phyloP scores from a whole-genome alignment of 176 grass and related monocot species.

The Echinochloa phyllopogon region DNA sequence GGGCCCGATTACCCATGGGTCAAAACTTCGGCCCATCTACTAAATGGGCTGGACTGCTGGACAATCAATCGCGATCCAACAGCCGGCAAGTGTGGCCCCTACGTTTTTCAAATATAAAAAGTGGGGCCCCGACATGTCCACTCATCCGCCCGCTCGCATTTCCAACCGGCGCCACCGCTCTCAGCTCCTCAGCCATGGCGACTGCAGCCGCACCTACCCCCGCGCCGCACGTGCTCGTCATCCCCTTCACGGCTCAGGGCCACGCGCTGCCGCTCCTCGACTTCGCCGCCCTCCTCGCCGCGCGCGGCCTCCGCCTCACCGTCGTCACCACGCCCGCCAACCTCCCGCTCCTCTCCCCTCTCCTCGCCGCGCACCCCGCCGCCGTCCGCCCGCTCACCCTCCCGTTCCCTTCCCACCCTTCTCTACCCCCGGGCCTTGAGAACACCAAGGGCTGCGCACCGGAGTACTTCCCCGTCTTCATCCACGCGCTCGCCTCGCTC shows the following conservation, averaged over 20 bases:
- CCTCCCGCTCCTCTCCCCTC: conserved; percentile 54
- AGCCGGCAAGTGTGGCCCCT: neutral
- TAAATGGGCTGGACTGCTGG: neutral
- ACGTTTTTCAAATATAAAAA: neutral
- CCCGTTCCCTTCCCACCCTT: conserved; percentile 64
- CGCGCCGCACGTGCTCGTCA: conserved; percentile 46
- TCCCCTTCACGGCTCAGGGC: conserved; percentile 68
- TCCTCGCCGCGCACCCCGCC: conserved; percentile 57
- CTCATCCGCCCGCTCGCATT: neutral
- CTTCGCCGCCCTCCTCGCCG: conserved; percentile 52
- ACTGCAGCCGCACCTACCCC: neutral
- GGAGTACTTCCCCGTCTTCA: conserved; percentile 22
- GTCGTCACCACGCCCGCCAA: conserved; percentile 55
- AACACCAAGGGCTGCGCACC: conserved; percentile 37
- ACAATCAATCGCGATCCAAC: neutral
- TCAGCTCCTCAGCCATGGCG: conserved; percentile 30
- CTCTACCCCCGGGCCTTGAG: conserved; percentile 54
- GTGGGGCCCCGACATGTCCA: too few relatives aligned
- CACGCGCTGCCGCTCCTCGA: conserved; percentile 66
- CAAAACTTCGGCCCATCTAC: neutral
- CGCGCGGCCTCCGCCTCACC: conserved; percentile 55
- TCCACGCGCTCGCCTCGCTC: conserved; percentile 50
- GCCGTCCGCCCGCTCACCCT: conserved; percentile 48
- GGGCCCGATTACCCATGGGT: neutral
- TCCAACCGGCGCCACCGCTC: neutral